Evolutionary conservation across 345 rosid genomes (phyloP).

Genomic region (Carallia pectinifolia): DNA sequence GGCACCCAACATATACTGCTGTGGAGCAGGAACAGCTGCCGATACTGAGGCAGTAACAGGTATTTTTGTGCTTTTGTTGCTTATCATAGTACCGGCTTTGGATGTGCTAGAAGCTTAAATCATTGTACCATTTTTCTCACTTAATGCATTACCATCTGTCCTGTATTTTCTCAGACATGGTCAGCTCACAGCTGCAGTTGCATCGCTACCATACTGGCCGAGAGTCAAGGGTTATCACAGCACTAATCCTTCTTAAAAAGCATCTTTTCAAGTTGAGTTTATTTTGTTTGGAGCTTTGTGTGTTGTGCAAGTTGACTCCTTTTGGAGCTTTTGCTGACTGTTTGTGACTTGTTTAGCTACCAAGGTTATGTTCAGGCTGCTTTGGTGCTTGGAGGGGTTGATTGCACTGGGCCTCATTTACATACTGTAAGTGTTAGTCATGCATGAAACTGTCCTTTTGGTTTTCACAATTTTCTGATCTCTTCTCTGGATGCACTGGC

Average conservation of each 20-base stretch:
- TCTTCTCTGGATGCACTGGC: slow-evolving; percentile 10
- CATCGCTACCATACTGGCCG: slow-evolving; percentile 81
- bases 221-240: slow-evolving; percentile 77
- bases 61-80: slow-evolving; percentile 9
- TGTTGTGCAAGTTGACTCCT: slow-evolving; percentile 1
- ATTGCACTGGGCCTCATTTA: slow-evolving; percentile 76
- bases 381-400: slow-evolving; percentile 90
- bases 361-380: slow-evolving; percentile 82
- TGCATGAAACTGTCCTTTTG: not conserved
- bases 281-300: slow-evolving; percentile 1
- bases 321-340: slow-evolving; percentile 21
- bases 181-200: slow-evolving; percentile 77
- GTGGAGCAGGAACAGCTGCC: slow-evolving; percentile 99
- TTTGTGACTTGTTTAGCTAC: slow-evolving; percentile 42
- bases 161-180: slow-evolving; percentile 54
- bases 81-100: not conserved
- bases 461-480: not conserved
- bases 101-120: not conserved
- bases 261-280: slow-evolving; percentile 66
- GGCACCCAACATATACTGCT: slow-evolving; percentile 97
- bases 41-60: slow-evolving; percentile 99
- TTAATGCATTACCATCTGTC: slow-evolving; percentile 1
- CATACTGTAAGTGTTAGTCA: slow-evolving; percentile 59
- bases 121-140: not conserved
- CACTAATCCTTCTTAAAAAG: slow-evolving; percentile 76